Base-by-base conservation (phyloP, 225 moss, liverwort and hornwort genomes). In the Antitrichia curtipendula region DNA sequence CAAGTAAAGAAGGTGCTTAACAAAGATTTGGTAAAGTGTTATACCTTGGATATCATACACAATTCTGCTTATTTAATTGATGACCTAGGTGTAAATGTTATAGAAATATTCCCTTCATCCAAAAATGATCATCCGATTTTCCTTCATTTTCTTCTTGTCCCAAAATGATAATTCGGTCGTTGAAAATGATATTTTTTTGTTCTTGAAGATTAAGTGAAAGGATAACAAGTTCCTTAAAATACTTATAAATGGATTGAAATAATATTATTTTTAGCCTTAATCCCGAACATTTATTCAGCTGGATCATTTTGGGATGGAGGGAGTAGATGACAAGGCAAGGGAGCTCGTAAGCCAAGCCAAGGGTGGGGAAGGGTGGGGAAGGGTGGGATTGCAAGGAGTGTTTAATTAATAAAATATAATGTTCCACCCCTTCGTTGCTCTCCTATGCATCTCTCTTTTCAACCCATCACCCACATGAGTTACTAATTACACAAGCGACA, bases 41-140 rank as follows among this genome's bases (percentile, higher is more conserved):
- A 47, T 13, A 53, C 11, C 1, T 34, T 13, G 1, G 12, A 71
- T 34, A 58, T 45, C 4, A 25, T 13, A 36, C 36, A 6, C 5
- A 9, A 18, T 41, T 15, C 0, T 38, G 3, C 13, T 17, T 66
- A 9, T 70, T 34, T 43, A 18, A 65, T 36, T 36, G 8, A 72
- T 11, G 12, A 14, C 6, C 2, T 15, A n/a, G 6, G 2, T 47
- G 2, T 13, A 36, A 3, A 36, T 41, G 7, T 38, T 13, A 38
- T 0, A 38, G 0, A 16, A 4, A 29, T 12, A 11, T 16, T 27
- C 1, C 5, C 5, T 15, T 8, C 3, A 0, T 9, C 2, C 9
- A 8, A 25, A 41, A 71, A 70, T 41, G 18, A 63, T 34, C 17
- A 9, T 63, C 5, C 1, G 8, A 17, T 32, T 63, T 0, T 2